Evolutionary conservation across 371 early-diverging fungal species (phyloP), one percentile per base, ranked within the genome.

Genomic region (Syncephalis plumigaleata): DNA sequence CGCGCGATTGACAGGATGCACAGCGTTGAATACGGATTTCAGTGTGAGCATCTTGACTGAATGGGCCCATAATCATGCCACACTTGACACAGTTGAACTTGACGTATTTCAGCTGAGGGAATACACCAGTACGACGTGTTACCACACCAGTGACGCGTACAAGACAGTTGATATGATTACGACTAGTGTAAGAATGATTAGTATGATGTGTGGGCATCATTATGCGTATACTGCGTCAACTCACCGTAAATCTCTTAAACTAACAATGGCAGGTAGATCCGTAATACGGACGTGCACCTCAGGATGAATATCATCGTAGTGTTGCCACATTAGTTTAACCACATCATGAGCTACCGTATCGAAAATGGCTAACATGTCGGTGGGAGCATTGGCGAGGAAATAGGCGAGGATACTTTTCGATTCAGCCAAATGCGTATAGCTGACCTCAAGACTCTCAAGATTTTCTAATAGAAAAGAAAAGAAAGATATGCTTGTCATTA

Each of bases 11-110:
- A 71, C 99, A 99, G 44, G 84, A 81, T 9, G 79, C 73, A 70
- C 99, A 99, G 52, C 77, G 78, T 15, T 75, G 69, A 47, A 98
- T 72, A 52, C 79, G 82, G 52, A 93, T 77, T 59, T 89, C 94
- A 44, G 61, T 69, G 46, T 78, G 79, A 16, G 75, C 66, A 53
- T 96, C 98, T 63, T 98, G 94, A 56, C 85, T 80, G 61, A 91
- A 98, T 2, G 99, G 98, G 25, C 98, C 98, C 39, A 98, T 71
- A 21, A 90, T 64, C 4, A 81, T 80, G 27, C 84, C 87, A 70
- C 99, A 99, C 65, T 93, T 95, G 45, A 70, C 75, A 62, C 99
- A 99, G 65, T 88, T 84, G 60, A 82, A 98, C 64, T 93, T 98
- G 49, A 96, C 92, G 65, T 93, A 88, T 60, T 91, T 94, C 39